Percentiles rank a stretch among this genome's conserved stretches.
Conservation (phyloP, 2,329 filamentous ascomycete species). For the Phoma sp. region DNA sequence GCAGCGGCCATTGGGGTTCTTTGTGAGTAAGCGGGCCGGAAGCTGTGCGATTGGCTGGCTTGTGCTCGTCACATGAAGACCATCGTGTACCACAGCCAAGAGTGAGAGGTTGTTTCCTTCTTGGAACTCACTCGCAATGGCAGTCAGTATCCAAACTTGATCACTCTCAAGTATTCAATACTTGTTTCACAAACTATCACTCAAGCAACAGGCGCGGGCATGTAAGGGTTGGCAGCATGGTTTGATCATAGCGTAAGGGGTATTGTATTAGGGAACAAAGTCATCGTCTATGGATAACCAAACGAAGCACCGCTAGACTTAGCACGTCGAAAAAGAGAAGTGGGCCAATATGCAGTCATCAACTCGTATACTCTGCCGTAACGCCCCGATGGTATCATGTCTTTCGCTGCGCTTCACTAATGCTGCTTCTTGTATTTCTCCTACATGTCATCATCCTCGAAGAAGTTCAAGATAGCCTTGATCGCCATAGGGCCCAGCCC, state of each 20-base stretch:
- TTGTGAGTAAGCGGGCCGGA: constrained; percentile 6
- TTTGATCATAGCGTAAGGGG: constrained; percentile 3
- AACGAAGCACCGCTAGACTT: constrained; percentile 8
- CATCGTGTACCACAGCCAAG: background rate
- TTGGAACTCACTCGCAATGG: background rate
- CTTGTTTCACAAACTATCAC: no score
- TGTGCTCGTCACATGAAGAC: background rate
- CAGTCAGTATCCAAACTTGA: background rate
- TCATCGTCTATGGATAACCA: constrained; percentile 11
- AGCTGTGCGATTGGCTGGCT: constrained; percentile 1
- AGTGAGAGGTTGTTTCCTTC: background rate
- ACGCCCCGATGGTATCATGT: constrained; percentile 28
- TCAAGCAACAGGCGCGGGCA: background rate
- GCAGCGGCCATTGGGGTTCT: background rate
- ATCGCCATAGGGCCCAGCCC: constrained; percentile 83
- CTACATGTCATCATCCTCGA: constrained; percentile 64
- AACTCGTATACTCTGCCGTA: constrained; percentile 13
- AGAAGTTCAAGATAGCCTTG: constrained; percentile 87
- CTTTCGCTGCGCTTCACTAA: constrained; percentile 11
- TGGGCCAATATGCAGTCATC: constrained; percentile 11
- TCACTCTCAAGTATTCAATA: background rate
- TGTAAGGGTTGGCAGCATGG: background rate
- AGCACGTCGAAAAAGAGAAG: background rate
- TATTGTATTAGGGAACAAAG: constrained; percentile 17
- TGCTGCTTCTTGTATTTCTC: constrained; percentile 15